Percentiles rank a stretch among this genome's conserved stretches.
Conservation (phyloP, 1,284 basidiomycete genomes). For the Irpex rosettiformis region DNA sequence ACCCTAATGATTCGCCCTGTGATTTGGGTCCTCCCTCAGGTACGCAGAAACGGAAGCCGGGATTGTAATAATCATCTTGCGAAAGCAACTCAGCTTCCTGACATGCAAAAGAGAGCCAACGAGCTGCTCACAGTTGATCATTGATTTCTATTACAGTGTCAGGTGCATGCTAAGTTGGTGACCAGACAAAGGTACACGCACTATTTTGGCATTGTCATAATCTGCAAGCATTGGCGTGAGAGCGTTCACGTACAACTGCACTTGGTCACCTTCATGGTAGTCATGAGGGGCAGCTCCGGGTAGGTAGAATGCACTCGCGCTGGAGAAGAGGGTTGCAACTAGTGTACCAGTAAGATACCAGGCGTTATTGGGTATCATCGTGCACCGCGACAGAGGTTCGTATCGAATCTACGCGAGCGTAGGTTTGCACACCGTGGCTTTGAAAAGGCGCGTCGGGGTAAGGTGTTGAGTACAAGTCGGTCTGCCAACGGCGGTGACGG, state of each 20-base stretch:
- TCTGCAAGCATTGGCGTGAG: constrained; percentile 80
- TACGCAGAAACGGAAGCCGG: constrained; percentile 82
- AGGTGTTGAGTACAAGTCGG: too few relatives aligned
- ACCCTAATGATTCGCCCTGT: constrained; percentile 87
- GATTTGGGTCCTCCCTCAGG: constrained; percentile 76
- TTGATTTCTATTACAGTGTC: constrained; percentile 58
- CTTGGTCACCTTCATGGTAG: constrained; percentile 66
- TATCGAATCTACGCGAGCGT: too few relatives aligned
- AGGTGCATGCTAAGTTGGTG: constrained; percentile 20
- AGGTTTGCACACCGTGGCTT: too few relatives aligned
- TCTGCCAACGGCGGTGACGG: too few relatives aligned
- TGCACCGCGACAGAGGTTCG: too few relatives aligned
- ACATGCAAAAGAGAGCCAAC: too few relatives aligned
- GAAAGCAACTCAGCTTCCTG: constrained; percentile 17
- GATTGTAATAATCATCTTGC: constrained; percentile 85
- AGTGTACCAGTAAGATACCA: constrained; percentile 18
- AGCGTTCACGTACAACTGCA: constrained; percentile 82
- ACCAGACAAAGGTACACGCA: constrained; percentile 31
- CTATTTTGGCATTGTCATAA: constrained; percentile 74
- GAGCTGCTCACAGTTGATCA: constrained; percentile 72
- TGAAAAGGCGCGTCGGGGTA: too few relatives aligned
- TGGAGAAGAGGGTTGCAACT: constrained; percentile 21
- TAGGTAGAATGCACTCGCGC: constrained; percentile 58
- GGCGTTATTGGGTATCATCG: constrained; percentile 10
- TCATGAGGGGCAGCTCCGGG: constrained; percentile 79